Percentiles rank a stretch among this genome's conserved stretches.
phyloP scores from a whole-genome alignment of 1,139 yeast species.

The Groenewaldozyma sp. region DNA sequence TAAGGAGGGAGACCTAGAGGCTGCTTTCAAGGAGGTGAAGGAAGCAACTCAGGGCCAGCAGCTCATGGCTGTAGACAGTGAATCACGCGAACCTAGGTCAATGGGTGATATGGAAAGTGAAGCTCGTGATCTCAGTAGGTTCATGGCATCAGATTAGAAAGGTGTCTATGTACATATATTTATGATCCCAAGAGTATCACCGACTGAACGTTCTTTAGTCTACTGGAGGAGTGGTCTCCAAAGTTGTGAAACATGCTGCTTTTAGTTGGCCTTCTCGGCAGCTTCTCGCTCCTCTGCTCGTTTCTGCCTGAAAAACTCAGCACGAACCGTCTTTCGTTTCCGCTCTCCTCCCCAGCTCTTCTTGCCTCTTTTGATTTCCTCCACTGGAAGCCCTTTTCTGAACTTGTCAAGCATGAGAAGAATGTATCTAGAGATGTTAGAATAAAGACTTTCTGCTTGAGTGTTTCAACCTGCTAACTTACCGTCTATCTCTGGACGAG shows the following conservation, averaged over 20 bases:
- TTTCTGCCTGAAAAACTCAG: conserved; percentile 44
- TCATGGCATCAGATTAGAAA: conserved; percentile 4
- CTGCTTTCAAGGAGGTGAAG: conserved; percentile 26
- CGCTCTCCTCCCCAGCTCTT: conserved; percentile 89
- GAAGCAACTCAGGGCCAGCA: conserved; percentile 28
- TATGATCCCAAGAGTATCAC: too few relatives aligned
- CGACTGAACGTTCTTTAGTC: too few relatives aligned
- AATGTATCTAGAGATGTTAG: conserved; percentile 27
- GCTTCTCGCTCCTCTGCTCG: conserved; percentile 15
- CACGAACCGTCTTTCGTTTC: conserved; percentile 58
- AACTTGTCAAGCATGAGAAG: conserved; percentile 37
- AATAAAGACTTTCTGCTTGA: background rate
- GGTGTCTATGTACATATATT: too few relatives aligned
- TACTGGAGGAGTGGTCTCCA: background rate
- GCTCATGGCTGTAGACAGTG: conserved; percentile 29
- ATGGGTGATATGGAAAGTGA: conserved; percentile 57
- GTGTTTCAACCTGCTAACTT: conserved; percentile 18
- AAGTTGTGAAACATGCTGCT: background rate
- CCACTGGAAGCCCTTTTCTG: conserved; percentile 49
- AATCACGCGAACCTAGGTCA: conserved; percentile 36
- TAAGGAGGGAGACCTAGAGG: conserved; percentile 36
- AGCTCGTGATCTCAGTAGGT: conserved; percentile 38
- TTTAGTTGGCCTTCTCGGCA: conserved; percentile 5
- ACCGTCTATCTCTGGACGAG: conserved; percentile 62
- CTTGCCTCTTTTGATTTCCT: conserved; percentile 54